These are phyloP conservation scores for Pyrenochaeta sp. DNA, from an alignment of 2,329 filamentous ascomycete genomes.

Conservation along the genomic window DNA sequence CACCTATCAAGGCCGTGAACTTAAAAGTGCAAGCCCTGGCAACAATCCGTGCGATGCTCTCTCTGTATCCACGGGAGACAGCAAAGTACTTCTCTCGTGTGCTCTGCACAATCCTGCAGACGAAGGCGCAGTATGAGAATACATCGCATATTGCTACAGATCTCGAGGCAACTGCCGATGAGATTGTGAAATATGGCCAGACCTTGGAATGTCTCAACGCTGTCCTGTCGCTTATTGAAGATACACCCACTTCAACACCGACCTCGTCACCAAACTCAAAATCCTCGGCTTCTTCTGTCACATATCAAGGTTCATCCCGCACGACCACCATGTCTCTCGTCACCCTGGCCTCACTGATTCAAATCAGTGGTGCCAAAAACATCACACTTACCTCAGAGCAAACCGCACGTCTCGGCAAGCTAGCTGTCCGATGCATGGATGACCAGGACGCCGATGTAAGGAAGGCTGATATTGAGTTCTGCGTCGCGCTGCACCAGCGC, in stretches of 20 bases:
- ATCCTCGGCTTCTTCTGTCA: conserved; percentile 39
- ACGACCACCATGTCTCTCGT: conserved; percentile 50
- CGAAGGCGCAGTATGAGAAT: conserved; percentile 71
- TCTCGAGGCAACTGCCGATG: conserved; percentile 75
- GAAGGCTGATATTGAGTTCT: conserved; percentile 82
- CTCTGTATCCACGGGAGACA: conserved; percentile 70
- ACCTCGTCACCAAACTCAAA: conserved; percentile 39
- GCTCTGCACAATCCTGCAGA: conserved; percentile 70
- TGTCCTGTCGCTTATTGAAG: conserved; percentile 48
- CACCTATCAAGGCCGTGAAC: conserved; percentile 72
- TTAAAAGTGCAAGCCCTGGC: conserved; percentile 77
- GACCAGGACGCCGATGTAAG: conserved; percentile 51
- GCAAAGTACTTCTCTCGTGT: conserved; percentile 72
- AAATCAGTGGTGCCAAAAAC: conserved; percentile 42
- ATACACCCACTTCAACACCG: conserved; percentile 32
- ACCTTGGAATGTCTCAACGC: conserved; percentile 59
- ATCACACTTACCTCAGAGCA: conserved; percentile 41
- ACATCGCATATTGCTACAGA: conserved; percentile 76
- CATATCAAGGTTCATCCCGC: conserved; percentile 30
- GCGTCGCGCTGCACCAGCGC: conserved; percentile 70
- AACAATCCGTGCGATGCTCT: conserved; percentile 76
- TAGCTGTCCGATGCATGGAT: conserved; percentile 49
- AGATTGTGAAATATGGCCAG: conserved; percentile 72
- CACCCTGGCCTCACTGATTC: conserved; percentile 48
- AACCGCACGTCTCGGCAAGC: conserved; percentile 46